These are phyloP conservation scores for Rhodotorula kratochvilovae DNA, from an alignment of 768 basidiomycete genomes.

Conservation along the genomic window DNA sequence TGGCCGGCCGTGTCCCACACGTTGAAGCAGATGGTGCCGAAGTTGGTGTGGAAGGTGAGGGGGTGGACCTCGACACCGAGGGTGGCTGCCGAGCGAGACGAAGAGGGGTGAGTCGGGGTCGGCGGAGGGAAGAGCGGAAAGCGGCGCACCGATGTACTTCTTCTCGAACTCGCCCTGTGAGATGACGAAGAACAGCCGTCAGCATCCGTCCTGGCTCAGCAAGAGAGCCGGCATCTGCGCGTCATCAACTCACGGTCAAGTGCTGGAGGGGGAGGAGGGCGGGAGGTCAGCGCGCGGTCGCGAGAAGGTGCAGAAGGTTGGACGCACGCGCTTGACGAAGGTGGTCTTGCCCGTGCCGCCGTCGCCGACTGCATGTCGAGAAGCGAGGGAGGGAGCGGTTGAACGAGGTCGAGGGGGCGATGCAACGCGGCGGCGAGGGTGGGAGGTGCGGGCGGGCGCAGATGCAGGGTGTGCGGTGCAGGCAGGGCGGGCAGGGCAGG, in stretches of 20 bases:
- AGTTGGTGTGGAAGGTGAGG: slow-evolving; percentile 90
- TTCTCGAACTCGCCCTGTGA: slow-evolving; percentile 90
- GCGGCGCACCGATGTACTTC: slow-evolving; percentile 56
- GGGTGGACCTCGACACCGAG: slow-evolving; percentile 99
- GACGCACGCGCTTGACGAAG: slow-evolving; percentile 37
- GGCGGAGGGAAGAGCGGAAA: not conserved
- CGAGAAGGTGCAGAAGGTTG: not conserved
- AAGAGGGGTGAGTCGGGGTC: slow-evolving; percentile 11
- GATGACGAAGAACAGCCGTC: not conserved
- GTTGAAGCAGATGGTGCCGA: slow-evolving; percentile 97
- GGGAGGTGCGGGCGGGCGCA: slow-evolving; percentile 32
- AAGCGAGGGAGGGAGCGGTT: slow-evolving; percentile 16
- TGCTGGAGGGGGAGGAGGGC: slow-evolving; percentile 1
- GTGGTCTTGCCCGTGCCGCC: slow-evolving; percentile 76
- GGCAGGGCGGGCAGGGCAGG: not conserved
- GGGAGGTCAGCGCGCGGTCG: not conserved
- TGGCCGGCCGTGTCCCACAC: slow-evolving; percentile 99
- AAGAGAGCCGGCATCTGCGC: not conserved
- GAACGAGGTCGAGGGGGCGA: slow-evolving; percentile 36
- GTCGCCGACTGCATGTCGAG: slow-evolving; percentile 66
- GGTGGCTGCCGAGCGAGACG: slow-evolving; percentile 61
- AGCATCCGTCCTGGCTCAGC: slow-evolving; percentile 56
- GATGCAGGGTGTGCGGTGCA: not conserved
- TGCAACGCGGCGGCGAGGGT: not conserved
- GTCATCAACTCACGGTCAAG: slow-evolving; percentile 39